phyloP scores from a whole-genome alignment of 768 basidiomycete species.

The Neoboletus subvelutipes region DNA sequence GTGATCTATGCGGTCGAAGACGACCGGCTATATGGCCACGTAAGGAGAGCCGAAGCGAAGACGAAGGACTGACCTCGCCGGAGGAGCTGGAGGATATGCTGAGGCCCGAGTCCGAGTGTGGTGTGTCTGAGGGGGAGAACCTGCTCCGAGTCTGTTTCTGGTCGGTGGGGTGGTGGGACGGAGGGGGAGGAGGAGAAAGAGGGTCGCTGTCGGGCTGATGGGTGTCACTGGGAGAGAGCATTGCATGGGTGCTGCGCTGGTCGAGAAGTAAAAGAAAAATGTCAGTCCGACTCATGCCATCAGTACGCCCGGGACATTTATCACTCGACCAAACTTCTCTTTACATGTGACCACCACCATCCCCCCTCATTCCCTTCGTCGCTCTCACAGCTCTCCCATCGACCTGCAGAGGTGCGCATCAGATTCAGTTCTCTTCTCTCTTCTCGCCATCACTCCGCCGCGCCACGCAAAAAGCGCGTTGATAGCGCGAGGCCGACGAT shows the following conservation, averaged over 20 bases:
- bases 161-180: neutral
- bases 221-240: constrained; percentile 21
- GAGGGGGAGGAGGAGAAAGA: constrained; percentile 1
- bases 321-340: neutral
- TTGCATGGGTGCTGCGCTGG: constrained; percentile 14
- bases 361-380: neutral
- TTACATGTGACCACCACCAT: neutral
- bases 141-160: neutral
- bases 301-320: constrained; percentile 10
- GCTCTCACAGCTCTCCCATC: neutral
- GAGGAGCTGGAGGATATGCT: constrained; percentile 34
- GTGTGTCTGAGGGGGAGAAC: constrained; percentile 15
- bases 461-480: constrained; percentile 9
- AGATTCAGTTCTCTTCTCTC: neutral
- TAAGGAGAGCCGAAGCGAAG: neutral
- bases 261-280: constrained; percentile 3
- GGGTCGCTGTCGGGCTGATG: constrained; percentile 10
- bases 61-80: constrained; percentile 26
- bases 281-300: neutral
- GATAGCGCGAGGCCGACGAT: constrained; percentile 20
- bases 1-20: constrained; percentile 7
- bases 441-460: neutral
- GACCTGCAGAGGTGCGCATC: neutral
- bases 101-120: constrained; percentile 31
- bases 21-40: constrained; percentile 11